Conservation (phyloP, 1,139 yeast species). For the Yamadazyma oceani region DNA sequence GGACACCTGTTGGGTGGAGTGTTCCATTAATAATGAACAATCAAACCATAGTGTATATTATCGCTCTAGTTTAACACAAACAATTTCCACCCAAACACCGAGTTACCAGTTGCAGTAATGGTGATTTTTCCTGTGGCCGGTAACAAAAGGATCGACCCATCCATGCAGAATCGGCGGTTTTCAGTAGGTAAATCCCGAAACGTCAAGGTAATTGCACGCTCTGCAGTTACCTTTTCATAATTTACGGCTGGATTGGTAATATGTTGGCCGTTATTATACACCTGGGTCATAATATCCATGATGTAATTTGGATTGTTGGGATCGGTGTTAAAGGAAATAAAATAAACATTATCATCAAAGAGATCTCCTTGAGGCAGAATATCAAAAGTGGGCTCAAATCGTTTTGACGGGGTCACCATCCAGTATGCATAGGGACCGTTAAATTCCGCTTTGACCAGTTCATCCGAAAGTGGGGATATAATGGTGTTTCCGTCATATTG, state of each 20-base stretch:
- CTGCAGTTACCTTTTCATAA: conserved; percentile 35
- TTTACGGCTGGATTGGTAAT: conserved; percentile 28
- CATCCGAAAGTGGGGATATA: neutral
- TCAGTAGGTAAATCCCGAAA: conserved; percentile 19
- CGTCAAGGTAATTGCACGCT: conserved; percentile 27
- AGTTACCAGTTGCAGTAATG: conserved; percentile 2
- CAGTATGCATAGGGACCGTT: conserved; percentile 63
- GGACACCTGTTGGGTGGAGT: too few relatives aligned
- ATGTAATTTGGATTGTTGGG: conserved; percentile 30
- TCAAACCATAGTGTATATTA: too few relatives aligned
- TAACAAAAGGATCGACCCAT: conserved; percentile 44
- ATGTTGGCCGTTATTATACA: conserved; percentile 60
- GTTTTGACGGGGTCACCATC: conserved; percentile 58
- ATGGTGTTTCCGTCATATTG: conserved; percentile 45
- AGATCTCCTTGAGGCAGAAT: conserved; percentile 73
- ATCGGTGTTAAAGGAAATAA: conserved; percentile 53
- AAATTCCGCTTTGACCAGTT: conserved; percentile 4
- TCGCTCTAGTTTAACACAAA: neutral
- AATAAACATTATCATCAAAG: conserved; percentile 47
- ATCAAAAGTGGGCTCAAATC: conserved; percentile 65
- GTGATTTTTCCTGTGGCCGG: conserved; percentile 25
- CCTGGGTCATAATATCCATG: conserved; percentile 57
- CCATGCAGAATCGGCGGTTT: conserved; percentile 51
- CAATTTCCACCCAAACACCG: conserved; percentile 5
- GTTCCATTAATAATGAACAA: too few relatives aligned